These are phyloP conservation scores for Argentina anserina DNA, from an alignment of 306 rosid species.

Conservation along the genomic window DNA sequence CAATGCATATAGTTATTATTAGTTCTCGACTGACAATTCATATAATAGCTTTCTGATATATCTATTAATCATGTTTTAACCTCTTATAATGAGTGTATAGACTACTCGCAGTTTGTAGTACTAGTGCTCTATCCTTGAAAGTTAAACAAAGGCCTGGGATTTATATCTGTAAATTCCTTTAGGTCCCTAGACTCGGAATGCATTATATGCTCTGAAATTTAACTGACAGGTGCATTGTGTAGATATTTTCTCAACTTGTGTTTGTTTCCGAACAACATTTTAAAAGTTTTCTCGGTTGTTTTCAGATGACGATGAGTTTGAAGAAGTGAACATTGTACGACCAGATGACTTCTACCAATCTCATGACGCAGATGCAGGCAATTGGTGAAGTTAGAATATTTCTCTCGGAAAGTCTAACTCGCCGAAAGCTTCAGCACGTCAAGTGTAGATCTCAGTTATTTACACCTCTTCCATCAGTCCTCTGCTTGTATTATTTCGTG, in stretches of 20 bases:
- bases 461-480: background rate
- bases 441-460: slow-evolving; percentile 8
- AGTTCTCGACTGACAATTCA: background rate
- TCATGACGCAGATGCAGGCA: slow-evolving; percentile 62
- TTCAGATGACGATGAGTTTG: slow-evolving; percentile 80
- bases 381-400: slow-evolving; percentile 39
- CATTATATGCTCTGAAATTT: background rate
- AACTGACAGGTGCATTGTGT: background rate
- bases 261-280: slow-evolving; percentile 6
- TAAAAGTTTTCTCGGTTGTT: slow-evolving; percentile 10
- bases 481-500: background rate
- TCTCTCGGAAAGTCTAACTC: slow-evolving; percentile 9
- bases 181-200: background rate
- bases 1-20: background rate
- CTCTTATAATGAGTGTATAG: background rate
- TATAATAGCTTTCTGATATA: background rate
- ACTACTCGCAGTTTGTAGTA: background rate
- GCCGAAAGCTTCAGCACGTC: slow-evolving; percentile 7
- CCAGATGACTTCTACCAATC: slow-evolving; percentile 67
- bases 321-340: slow-evolving; percentile 63
- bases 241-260: background rate
- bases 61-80: too few relatives aligned
- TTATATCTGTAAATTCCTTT: background rate
- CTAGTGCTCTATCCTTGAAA: background rate
- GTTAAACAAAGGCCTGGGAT: background rate